phyloP scores from a whole-genome alignment of 441 rosid species.

The Pelargonium australe region DNA sequence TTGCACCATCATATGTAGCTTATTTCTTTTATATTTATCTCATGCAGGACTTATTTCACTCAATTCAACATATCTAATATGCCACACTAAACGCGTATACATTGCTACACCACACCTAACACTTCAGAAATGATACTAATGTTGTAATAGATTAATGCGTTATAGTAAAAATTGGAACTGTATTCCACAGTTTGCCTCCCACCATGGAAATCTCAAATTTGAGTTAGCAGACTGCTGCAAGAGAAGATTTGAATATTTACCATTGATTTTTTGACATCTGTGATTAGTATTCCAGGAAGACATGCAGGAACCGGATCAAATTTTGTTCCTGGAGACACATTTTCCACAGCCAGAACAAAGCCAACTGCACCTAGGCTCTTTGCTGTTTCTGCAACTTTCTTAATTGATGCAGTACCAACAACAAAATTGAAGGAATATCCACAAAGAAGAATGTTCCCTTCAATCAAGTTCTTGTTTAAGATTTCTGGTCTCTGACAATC shows the following conservation, averaged over 20 bases:
- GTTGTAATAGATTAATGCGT: not conserved
- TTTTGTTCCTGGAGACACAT: constrained; percentile 86
- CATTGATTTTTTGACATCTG: constrained; percentile 75
- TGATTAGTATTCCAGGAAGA: constrained; percentile 81
- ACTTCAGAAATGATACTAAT: not conserved
- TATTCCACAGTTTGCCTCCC: not conserved
- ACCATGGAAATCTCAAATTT: constrained; percentile 2
- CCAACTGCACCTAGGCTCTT: constrained; percentile 93
- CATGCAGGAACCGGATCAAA: constrained; percentile 89
- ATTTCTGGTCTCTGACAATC: constrained; percentile 96
- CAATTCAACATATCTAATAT: not conserved
- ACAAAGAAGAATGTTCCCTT: constrained; percentile 89
- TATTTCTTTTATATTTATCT: too few relatives aligned
- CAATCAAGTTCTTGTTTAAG: constrained; percentile 67
- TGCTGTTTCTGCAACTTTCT: constrained; percentile 89
- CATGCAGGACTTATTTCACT: too few relatives aligned
- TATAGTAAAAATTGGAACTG: constrained; percentile 3
- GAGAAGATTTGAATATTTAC: constrained; percentile 31
- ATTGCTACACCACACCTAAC: not conserved
- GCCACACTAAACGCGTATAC: constrained; percentile 5
- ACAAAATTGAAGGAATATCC: constrained; percentile 98
- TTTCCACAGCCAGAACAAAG: constrained; percentile 95
- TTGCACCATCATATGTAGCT: too few relatives aligned
- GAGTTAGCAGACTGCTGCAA: constrained; percentile 1
- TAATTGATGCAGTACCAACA: constrained; percentile 82